A percentile compares a stretch with the other conserved stretches of the same genome.
phyloP scores from a whole-genome alignment of 371 early-diverging fungal genomes.

The Mucor plumbeus region DNA sequence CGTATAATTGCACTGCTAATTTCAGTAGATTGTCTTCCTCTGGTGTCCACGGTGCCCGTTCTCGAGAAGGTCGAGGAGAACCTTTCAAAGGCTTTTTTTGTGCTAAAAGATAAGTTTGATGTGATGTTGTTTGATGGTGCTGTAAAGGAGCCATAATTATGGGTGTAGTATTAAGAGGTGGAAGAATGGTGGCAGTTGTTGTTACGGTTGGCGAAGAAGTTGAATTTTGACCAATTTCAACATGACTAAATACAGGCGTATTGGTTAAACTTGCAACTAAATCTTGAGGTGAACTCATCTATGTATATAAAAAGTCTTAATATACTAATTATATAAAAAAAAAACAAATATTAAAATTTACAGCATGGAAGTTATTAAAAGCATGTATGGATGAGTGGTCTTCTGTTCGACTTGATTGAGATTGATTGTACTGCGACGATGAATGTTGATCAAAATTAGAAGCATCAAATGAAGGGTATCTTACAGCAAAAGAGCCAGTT shows the following conservation, averaged over 20 bases:
- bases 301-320: conserved; percentile 6
- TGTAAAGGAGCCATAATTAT: conserved; percentile 28
- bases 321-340: not conserved
- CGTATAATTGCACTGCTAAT: conserved; percentile 74
- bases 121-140: conserved; percentile 18
- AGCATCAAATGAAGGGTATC: conserved; percentile 23
- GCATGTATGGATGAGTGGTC: conserved; percentile 3
- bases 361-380: conserved; percentile 20
- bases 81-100: conserved; percentile 25
- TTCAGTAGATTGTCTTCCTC: conserved; percentile 77
- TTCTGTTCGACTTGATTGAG: conserved; percentile 12
- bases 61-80: conserved; percentile 22
- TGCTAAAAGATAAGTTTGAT: conserved; percentile 29
- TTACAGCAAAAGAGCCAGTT: conserved; percentile 3
- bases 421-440: not conserved
- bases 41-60: conserved; percentile 69
- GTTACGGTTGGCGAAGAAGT: conserved; percentile 4
- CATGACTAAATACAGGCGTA: conserved; percentile 13
- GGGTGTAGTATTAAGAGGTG: conserved; percentile 30
- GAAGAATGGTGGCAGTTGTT: conserved; percentile 13
- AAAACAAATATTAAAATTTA: not conserved
- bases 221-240: not conserved
- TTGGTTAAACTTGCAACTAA: conserved; percentile 21
- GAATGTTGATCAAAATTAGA: conserved; percentile 18
- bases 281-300: conserved; percentile 26